phyloP scores from a whole-genome alignment of 2,329 filamentous ascomycete species.

The Orbilia quercus region DNA sequence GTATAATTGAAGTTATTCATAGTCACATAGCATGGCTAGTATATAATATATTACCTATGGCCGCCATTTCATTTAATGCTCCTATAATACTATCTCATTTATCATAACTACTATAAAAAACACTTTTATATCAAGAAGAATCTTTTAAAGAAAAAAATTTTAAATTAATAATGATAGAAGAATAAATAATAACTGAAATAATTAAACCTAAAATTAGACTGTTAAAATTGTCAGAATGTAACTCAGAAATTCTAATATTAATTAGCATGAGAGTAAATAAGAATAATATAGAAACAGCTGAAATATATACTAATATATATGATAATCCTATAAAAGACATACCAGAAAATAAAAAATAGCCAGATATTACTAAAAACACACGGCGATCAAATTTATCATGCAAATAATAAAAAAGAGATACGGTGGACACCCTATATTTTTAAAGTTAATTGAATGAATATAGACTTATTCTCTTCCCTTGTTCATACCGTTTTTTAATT shows the following conservation, averaged over 20 bases:
- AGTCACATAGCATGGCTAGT: slow-evolving; percentile 20
- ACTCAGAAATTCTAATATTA: background rate
- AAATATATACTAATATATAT: slow-evolving; percentile 11
- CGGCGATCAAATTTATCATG: slow-evolving; percentile 3
- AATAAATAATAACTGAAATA: slow-evolving; percentile 25
- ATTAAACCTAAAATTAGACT: slow-evolving; percentile 25
- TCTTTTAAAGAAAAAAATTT: slow-evolving; percentile 21
- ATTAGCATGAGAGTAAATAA: slow-evolving; percentile 1
- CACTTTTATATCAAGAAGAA: slow-evolving; percentile 21
- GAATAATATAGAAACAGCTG: slow-evolving; percentile 13
- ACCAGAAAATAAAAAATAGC: slow-evolving; percentile 7
- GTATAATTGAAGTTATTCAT: slow-evolving; percentile 17
- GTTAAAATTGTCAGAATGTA: slow-evolving; percentile 9
- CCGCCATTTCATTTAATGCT: slow-evolving; percentile 29
- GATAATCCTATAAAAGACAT: slow-evolving; percentile 10
- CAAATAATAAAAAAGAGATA: background rate
- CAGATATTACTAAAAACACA: slow-evolving; percentile 4
- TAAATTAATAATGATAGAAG: slow-evolving; percentile 17
- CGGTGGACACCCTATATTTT: background rate
- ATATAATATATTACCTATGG: slow-evolving; percentile 23
- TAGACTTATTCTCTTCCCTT: slow-evolving; percentile 17
- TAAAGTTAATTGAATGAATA: slow-evolving; percentile 15
- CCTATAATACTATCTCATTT: slow-evolving; percentile 24
- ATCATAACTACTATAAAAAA: slow-evolving; percentile 26
- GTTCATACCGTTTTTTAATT: slow-evolving; percentile 23